Evolutionary conservation across 257 asterid species (phyloP).

Genomic region (Solanum appendiculatum): DNA sequence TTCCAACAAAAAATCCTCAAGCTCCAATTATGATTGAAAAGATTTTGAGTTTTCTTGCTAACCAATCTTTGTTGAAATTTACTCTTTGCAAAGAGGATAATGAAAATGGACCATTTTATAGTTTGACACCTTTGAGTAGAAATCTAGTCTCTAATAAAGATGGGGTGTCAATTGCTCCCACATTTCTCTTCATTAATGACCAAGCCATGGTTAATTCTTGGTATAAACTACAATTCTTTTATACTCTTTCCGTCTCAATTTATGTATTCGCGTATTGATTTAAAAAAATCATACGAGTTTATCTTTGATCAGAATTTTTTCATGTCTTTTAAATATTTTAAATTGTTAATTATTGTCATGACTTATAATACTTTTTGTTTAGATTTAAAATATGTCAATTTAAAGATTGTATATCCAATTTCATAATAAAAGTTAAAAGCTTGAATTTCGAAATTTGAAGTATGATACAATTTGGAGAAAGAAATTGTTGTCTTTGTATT

Average conservation of each 20-base stretch:
- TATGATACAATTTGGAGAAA: too few species aligned
- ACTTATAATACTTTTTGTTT: not conserved
- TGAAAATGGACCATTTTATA: not conserved
- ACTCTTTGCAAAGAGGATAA: not conserved
- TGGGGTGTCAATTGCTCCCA: not conserved
- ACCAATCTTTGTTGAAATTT: not conserved
- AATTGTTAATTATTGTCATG: not conserved
- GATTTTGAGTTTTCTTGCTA: constrained; percentile 3
- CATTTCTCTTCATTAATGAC: not conserved
- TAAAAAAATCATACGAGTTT: accelerated
- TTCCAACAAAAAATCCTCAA: constrained; percentile 4
- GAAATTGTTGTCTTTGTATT: not conserved
- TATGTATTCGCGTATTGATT: not conserved
- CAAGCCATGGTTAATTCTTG: not conserved
- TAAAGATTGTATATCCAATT: not conserved
- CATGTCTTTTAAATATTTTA: not conserved
- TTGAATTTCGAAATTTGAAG: too few species aligned
- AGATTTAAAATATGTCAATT: not conserved
- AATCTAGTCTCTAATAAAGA: not conserved
- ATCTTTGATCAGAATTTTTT: not conserved
- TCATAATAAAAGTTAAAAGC: too few species aligned
- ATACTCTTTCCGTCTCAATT: too few species aligned
- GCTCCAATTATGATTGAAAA: constrained; percentile 1
- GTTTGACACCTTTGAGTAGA: not conserved
- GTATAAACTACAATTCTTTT: not conserved